phyloP scores from a whole-genome alignment of 1,284 basidiomycete genomes.

The Austropuccinia psidii region DNA sequence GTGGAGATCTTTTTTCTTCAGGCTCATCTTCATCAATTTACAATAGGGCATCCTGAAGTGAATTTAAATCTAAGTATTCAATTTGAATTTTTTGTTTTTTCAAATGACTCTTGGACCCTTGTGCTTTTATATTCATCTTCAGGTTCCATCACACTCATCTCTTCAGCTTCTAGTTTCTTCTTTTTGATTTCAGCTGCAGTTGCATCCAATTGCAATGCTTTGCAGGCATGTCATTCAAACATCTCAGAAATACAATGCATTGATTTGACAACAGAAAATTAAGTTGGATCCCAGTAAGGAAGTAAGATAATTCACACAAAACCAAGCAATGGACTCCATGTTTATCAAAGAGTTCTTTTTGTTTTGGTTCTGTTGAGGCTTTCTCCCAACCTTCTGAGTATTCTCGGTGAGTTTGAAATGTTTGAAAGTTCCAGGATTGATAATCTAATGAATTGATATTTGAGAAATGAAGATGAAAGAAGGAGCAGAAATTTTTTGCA shows the following conservation, averaged over 20 bases:
- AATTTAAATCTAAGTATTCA: neutral
- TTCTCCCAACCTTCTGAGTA: neutral
- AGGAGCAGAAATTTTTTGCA: neutral
- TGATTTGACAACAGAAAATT: constrained; percentile 1
- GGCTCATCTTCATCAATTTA: neutral
- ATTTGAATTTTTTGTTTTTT: neutral
- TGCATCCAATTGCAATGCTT: neutral
- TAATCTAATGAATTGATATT: neutral
- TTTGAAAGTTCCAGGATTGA: neutral
- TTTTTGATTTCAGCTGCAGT: neutral
- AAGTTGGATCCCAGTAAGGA: neutral
- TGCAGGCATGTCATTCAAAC: constrained; percentile 7
- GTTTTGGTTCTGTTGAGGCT: neutral
- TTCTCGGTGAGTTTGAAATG: neutral
- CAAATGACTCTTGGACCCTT: neutral
- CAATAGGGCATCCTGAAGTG: constrained; percentile 1
- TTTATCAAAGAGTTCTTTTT: neutral
- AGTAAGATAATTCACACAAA: constrained; percentile 4
- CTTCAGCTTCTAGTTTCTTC: neutral
- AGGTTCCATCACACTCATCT: neutral
- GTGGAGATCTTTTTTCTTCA: neutral
- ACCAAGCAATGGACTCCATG: neutral
- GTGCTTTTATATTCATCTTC: neutral
- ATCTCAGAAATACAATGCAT: constrained; percentile 13
- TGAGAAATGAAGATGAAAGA: neutral